Percentiles rank a stretch among this genome's conserved stretches.
Evolutionary conservation across 257 asterid species (phyloP).

Genomic region (Ligustrum vulgare): DNA sequence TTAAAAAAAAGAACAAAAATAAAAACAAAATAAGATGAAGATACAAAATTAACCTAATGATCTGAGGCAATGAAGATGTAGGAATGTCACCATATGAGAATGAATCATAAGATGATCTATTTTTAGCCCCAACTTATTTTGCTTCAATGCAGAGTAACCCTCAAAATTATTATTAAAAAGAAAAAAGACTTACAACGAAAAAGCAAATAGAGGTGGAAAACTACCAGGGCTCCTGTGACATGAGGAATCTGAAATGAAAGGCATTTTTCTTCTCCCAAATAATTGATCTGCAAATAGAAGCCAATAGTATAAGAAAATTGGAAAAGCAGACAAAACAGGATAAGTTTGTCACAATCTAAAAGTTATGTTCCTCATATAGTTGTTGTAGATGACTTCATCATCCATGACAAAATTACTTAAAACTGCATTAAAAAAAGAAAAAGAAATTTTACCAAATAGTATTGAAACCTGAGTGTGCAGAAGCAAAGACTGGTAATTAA

Average conservation of each 20-base stretch:
- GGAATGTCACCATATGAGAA: conserved; percentile 69
- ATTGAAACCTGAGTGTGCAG: neutral
- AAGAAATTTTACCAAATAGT: neutral
- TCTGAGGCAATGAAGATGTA: conserved; percentile 65
- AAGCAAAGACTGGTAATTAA: neutral
- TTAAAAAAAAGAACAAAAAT: neutral
- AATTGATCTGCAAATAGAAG: conserved; percentile 56
- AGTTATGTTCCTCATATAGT: neutral
- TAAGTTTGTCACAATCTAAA: neutral
- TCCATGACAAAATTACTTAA: conserved; percentile 3
- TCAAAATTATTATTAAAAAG: conserved; percentile 14
- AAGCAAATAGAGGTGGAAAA: neutral
- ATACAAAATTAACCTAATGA: conserved; percentile 50
- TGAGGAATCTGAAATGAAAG: conserved; percentile 64
- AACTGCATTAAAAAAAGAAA: conserved; percentile 8
- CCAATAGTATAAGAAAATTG: conserved; percentile 23
- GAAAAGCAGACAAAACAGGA: conserved; percentile 7
- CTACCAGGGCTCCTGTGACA: conserved; percentile 53
- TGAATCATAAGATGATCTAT: conserved; percentile 77
- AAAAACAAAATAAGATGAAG: conserved; percentile 1
- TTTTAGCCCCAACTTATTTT: conserved; percentile 74
- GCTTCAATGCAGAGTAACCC: conserved; percentile 33
- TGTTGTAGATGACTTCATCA: conserved; percentile 5
- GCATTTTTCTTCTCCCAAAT: conserved; percentile 64
- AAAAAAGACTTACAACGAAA: neutral